Base-by-base conservation (phyloP, 768 basidiomycete genomes). In the Gymnopilus junonius region DNA sequence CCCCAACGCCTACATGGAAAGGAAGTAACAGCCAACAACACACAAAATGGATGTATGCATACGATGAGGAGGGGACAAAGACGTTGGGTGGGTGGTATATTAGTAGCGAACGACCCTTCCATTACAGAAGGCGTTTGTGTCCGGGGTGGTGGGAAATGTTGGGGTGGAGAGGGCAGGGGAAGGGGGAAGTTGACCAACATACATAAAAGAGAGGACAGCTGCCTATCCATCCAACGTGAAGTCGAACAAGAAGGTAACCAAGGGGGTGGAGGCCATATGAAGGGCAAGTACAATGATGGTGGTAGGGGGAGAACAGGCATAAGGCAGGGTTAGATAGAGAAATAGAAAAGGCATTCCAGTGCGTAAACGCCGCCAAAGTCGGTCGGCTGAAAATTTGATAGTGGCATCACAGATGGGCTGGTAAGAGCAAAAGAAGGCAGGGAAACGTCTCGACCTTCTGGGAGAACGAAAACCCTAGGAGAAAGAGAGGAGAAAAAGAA, bases 21-120 rank as follows among this genome's bases (percentile, higher is more conserved):
- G 3, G 3, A 56, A 20, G 25, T 21, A 11, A 21, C 12, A n/a
- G n/a, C 4, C 17, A 15, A 43, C 45, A 46, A 8, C 7, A 39
- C 34, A 39, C 17, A 37, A 42, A 23, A 34, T 29, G 51, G 25
- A 15, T 25, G 51, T 29, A 10, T 37, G 21, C 20, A 43, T 6
- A n/a, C 12, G 2, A 31, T 42, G 42, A 32, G 15, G 29, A 29
- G 20, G 3, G 10, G 20, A 21, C 25, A n/a, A 21, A 46, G 40
- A 17, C 42, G 40, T 58, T 55, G 56, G 56, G 56, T 35, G 56
- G 56, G 56, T 58, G 56, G 56, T 58, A 58, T 58, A 58, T 57
- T 57, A 57, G 23, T 46, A 43, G 40, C n/a, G 8, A 32, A 4
- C 25, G 29, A 43, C 15, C 3, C 21, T 34, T 43, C 31, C n/a